Conservation (phyloP, 2,329 filamentous ascomycete species). For the Alternaria atra region DNA sequence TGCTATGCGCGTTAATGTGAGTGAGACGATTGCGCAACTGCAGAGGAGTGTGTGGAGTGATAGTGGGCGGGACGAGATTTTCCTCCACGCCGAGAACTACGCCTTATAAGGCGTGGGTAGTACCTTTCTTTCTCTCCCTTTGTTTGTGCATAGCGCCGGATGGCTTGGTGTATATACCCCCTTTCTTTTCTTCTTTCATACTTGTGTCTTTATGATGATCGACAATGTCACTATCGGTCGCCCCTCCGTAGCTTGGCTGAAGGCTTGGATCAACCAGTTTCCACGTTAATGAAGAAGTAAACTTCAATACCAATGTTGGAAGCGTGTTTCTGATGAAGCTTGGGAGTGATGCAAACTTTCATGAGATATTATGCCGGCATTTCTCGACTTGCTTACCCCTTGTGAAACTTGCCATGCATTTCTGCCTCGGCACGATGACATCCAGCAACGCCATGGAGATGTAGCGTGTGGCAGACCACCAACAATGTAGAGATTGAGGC, state of each 20-base stretch:
- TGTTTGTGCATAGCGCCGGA: conserved; percentile 41
- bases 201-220: conserved; percentile 19
- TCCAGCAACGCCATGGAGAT: background rate
- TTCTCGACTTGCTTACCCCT: background rate
- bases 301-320: background rate
- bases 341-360: background rate
- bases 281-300: background rate
- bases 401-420: conserved; percentile 2
- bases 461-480: background rate
- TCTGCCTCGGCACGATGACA: conserved; percentile 12
- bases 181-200: conserved; percentile 19
- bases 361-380: background rate
- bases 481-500: conserved; percentile 6
- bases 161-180: conserved; percentile 32
- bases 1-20: conserved; percentile 85
- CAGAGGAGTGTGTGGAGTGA: conserved; percentile 86
- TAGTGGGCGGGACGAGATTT: conserved; percentile 84
- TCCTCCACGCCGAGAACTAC: conserved; percentile 95
- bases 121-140: conserved; percentile 13
- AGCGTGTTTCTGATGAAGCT: background rate
- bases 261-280: background rate
- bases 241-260: background rate
- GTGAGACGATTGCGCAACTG: conserved; percentile 81
- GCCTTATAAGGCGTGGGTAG: conserved; percentile 67
- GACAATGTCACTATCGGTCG: conserved; percentile 4